Conservation (phyloP, 2,329 filamentous ascomycete species). For the Apiospora rasikravindrae region DNA sequence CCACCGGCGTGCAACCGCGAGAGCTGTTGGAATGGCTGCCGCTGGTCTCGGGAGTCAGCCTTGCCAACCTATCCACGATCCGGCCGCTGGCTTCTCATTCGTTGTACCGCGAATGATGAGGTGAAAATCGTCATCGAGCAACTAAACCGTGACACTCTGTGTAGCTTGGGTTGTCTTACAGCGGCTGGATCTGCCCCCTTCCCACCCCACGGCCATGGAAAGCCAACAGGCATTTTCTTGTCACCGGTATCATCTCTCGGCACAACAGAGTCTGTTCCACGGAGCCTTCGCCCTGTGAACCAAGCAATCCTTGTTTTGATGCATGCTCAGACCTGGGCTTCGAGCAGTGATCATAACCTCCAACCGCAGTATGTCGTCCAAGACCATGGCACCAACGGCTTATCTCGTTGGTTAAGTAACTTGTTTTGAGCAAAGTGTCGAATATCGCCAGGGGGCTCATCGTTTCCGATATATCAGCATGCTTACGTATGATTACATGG, state of each 20-base stretch:
- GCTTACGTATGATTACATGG: neutral
- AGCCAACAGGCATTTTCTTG: neutral
- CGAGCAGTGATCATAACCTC: neutral
- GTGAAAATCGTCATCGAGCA: neutral
- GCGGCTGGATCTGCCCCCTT: neutral
- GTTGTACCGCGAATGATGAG: neutral
- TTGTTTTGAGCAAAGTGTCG: neutral
- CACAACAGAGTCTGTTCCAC: neutral
- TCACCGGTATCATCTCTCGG: neutral
- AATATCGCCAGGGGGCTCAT: neutral
- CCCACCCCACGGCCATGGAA: neutral
- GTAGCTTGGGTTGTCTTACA: neutral
- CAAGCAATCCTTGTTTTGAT: neutral
- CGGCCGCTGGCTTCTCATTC: neutral
- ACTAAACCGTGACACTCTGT: neutral
- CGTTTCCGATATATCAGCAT: neutral
- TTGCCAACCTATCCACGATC: neutral
- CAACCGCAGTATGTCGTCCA: neutral
- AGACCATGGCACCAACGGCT: neutral
- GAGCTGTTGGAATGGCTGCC: neutral
- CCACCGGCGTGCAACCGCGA: neutral
- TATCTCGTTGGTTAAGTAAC: neutral
- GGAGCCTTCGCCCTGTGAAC: neutral
- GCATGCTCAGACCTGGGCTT: neutral
- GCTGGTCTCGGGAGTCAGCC: neutral